Conservation (phyloP, 371 early-diverging fungal genomes). For the Circinella minor region DNA sequence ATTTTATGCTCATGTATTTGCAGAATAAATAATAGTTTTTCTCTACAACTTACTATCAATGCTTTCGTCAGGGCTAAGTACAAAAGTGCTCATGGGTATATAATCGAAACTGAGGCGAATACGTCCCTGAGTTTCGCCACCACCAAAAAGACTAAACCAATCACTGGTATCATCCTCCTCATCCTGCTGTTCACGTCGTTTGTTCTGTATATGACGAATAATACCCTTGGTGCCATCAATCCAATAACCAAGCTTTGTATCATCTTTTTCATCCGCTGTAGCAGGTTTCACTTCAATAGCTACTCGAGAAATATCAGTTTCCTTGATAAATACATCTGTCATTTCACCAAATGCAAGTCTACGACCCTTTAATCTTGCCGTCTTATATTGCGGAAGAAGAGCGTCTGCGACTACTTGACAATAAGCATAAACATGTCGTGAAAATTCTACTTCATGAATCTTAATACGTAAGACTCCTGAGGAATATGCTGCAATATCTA, state of each 20-base stretch:
- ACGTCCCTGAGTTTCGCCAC: constrained; percentile 36
- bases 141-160: constrained; percentile 41
- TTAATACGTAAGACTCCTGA: constrained; percentile 44
- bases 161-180: constrained; percentile 34
- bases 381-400: constrained; percentile 37
- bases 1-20: background rate
- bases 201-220: constrained; percentile 34
- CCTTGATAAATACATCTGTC: constrained; percentile 65
- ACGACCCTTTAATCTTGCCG: constrained; percentile 32
- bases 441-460: constrained; percentile 42
- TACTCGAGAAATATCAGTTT: constrained; percentile 62
- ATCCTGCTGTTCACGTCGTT: constrained; percentile 7
- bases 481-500: constrained; percentile 40
- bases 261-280: constrained; percentile 31
- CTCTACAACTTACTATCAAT: constrained; percentile 54
- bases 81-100: constrained; percentile 49
- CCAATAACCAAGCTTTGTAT: constrained; percentile 41
- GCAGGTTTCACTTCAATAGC: constrained; percentile 50
- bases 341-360: constrained; percentile 36
- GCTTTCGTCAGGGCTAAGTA: constrained; percentile 60
- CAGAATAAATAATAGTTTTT: background rate
- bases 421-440: constrained; percentile 28
- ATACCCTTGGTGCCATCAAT: constrained; percentile 36
- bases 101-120: constrained; percentile 60
- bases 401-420: constrained; percentile 47